phyloP scores from a whole-genome alignment of 1,284 basidiomycete species.

The Moesziomyces globuligerus region DNA sequence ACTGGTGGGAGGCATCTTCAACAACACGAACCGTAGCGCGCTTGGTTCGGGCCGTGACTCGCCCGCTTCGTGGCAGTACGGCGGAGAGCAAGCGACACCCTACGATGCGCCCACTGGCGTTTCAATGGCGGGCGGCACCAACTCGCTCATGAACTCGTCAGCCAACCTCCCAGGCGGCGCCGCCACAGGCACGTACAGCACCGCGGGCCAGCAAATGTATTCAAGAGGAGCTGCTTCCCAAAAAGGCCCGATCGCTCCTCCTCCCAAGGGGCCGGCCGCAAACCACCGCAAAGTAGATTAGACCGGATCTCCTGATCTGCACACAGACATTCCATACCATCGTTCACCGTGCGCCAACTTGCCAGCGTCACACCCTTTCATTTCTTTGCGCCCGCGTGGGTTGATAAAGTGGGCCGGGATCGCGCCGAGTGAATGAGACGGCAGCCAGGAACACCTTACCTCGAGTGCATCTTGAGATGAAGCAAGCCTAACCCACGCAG shows the following conservation, averaged over 20 bases:
- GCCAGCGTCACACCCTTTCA: background rate
- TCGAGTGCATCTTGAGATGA: too few relatives aligned
- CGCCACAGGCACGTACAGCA: slow-evolving; percentile 26
- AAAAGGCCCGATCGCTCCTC: slow-evolving; percentile 21
- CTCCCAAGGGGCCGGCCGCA: slow-evolving; percentile 30
- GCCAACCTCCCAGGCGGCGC: slow-evolving; percentile 14
- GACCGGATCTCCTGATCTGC: background rate
- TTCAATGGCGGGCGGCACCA: slow-evolving; percentile 1
- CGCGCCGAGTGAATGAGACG: slow-evolving; percentile 1
- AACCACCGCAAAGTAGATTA: slow-evolving; percentile 36
- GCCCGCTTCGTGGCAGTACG: slow-evolving; percentile 24
- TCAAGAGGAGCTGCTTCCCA: slow-evolving; percentile 13
- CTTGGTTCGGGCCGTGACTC: slow-evolving; percentile 30
- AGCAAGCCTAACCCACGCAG: too few relatives aligned
- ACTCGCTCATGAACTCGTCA: slow-evolving; percentile 6
- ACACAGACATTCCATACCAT: too few relatives aligned
- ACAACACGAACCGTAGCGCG: slow-evolving; percentile 22
- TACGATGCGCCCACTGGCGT: slow-evolving; percentile 11
- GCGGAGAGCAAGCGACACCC: slow-evolving; percentile 11
- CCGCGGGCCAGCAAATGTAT: slow-evolving; percentile 28
- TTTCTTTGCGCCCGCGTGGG: background rate
- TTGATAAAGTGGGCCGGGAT: background rate
- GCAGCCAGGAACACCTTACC: too few relatives aligned
- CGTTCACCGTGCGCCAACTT: background rate
- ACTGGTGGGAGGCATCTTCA: slow-evolving; percentile 51